phyloP scores from a whole-genome alignment of 2,329 filamentous ascomycete genomes.

The Fusarium sp. region DNA sequence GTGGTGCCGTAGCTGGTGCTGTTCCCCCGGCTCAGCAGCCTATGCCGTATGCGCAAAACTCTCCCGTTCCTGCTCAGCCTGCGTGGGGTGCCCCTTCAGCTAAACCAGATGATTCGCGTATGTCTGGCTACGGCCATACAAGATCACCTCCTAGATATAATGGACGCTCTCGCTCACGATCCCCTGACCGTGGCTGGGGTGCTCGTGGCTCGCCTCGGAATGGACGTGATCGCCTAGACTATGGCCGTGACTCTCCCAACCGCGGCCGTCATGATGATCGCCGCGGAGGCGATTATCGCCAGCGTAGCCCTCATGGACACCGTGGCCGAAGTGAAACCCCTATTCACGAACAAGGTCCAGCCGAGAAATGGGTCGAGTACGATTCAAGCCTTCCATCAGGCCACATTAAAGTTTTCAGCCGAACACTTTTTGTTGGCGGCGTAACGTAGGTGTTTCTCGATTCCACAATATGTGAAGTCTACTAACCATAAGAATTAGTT shows the following conservation, averaged over 20 bases:
- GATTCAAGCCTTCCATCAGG: constrained; percentile 79
- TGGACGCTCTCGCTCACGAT: constrained; percentile 79
- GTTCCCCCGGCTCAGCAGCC: constrained; percentile 44
- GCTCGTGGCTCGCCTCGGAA: constrained; percentile 72
- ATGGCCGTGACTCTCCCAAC: constrained; percentile 75
- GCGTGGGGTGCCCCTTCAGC: constrained; percentile 48
- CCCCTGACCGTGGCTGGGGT: constrained; percentile 79
- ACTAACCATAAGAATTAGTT: constrained; percentile 59
- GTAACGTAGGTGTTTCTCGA: constrained; percentile 74
- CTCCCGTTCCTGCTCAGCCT: constrained; percentile 53
- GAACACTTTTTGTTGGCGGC: constrained; percentile 95
- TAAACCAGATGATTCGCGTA: constrained; percentile 62
- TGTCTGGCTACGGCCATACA: constrained; percentile 66
- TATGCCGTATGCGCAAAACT: constrained; percentile 56
- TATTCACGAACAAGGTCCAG: constrained; percentile 50
- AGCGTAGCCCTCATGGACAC: constrained; percentile 82
- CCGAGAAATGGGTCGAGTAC: constrained; percentile 79
- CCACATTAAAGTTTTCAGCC: constrained; percentile 90
- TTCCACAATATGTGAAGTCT: constrained; percentile 1
- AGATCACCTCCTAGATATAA: constrained; percentile 71
- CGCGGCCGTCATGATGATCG: constrained; percentile 68
- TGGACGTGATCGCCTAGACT: constrained; percentile 75
- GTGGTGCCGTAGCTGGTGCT: constrained; percentile 48
- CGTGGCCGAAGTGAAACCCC: constrained; percentile 73
- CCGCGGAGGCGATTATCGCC: constrained; percentile 79